These are phyloP conservation scores for Protomyces lactucae-debilis DNA, from an alignment of 1,139 yeast species.

Conservation along the genomic window DNA sequence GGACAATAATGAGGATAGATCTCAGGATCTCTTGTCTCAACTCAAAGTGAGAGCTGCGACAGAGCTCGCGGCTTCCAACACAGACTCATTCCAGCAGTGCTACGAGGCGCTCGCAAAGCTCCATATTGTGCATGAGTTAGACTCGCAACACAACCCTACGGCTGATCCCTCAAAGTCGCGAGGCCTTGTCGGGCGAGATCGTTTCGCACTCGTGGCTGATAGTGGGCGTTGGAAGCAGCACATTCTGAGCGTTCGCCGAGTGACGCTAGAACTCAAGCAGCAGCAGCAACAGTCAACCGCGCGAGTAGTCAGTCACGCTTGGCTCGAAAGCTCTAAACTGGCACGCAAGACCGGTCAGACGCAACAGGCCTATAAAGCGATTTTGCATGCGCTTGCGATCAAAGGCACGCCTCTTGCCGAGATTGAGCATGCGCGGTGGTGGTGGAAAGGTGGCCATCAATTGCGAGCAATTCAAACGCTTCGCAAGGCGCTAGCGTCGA, in stretches of 20 bases:
- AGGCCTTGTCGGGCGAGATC: constrained; percentile 29
- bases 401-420: constrained; percentile 49
- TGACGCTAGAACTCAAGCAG: constrained; percentile 49
- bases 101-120: constrained; percentile 55
- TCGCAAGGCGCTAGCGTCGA: constrained; percentile 43
- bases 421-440: constrained; percentile 72
- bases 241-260: constrained; percentile 54
- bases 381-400: constrained; percentile 58
- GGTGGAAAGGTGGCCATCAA: constrained; percentile 89
- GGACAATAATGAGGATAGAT: constrained; percentile 38
- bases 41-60: constrained; percentile 58
- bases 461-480: constrained; percentile 75
- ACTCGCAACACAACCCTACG: not conserved
- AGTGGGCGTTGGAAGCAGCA: constrained; percentile 48
- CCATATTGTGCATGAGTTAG: constrained; percentile 69
- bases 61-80: constrained; percentile 55
- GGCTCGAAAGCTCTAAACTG: constrained; percentile 58
- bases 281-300: constrained; percentile 36
- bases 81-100: constrained; percentile 60
- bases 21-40: constrained; percentile 45
- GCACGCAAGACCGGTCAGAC: constrained; percentile 66
- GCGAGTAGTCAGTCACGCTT: constrained; percentile 47
- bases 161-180: not conserved
- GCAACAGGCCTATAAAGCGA: constrained; percentile 68
- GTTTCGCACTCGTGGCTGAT: constrained; percentile 17